Percentiles rank a stretch among this genome's conserved stretches.
Conservation (phyloP, 257 asterid species). For the Galeopsis tetrahit region DNA sequence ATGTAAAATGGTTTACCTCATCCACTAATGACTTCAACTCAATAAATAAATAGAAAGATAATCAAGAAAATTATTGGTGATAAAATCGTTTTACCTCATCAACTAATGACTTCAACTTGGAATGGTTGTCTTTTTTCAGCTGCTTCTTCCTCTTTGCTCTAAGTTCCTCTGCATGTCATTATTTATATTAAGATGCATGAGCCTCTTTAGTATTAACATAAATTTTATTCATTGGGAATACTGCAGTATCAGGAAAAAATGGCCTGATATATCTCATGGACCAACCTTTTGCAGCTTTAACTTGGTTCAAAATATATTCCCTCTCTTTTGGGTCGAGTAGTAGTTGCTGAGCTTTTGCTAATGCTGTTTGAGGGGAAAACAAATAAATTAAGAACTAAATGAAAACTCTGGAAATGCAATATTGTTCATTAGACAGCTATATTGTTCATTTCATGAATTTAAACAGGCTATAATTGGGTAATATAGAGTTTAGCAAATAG, state of each 20-base stretch:
- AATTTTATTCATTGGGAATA: not conserved
- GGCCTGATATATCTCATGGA: slow-evolving; percentile 26
- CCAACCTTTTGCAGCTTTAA: slow-evolving; percentile 87
- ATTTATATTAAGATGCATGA: slow-evolving; percentile 28
- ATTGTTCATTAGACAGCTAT: slow-evolving; percentile 12
- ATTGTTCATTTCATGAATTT: not conserved
- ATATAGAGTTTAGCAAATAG: too few relatives aligned
- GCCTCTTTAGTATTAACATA: slow-evolving; percentile 22
- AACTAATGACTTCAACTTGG: slow-evolving; percentile 81
- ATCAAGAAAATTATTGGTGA: slow-evolving; percentile 17
- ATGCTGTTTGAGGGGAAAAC: slow-evolving; percentile 56
- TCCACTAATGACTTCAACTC: slow-evolving; percentile 82
- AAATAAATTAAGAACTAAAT: slow-evolving; percentile 27
- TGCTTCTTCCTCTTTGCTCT: slow-evolving; percentile 89
- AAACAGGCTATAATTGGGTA: too few relatives aligned
- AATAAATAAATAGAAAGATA: slow-evolving; percentile 3
- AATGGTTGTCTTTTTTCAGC: slow-evolving; percentile 84
- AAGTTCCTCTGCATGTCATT: slow-evolving; percentile 79
- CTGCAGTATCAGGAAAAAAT: not conserved
- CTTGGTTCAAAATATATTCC: slow-evolving; percentile 89
- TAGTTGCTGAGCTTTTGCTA: slow-evolving; percentile 92
- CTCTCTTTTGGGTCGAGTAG: slow-evolving; percentile 91
- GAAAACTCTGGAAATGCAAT: slow-evolving; percentile 18
- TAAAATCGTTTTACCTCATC: slow-evolving; percentile 62
- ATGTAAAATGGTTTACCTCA: slow-evolving; percentile 54